Percentiles rank a stretch among this genome's conserved stretches.
These are phyloP conservation scores for Geotrichum aggregatum DNA, from an alignment of 1,139 yeast genomes.

Conservation along the genomic window DNA sequence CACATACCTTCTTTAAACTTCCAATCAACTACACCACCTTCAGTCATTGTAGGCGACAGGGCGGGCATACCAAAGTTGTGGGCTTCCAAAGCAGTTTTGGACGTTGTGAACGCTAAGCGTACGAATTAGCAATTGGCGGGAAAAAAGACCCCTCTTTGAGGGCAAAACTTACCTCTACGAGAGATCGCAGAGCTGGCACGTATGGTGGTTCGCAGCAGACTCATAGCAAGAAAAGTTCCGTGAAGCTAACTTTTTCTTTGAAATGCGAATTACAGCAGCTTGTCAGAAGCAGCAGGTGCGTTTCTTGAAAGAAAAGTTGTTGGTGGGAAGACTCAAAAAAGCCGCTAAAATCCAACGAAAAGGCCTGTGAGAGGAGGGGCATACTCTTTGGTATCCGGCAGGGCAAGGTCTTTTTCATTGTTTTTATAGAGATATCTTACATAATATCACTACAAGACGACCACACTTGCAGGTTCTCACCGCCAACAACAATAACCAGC, in stretches of 20 bases:
- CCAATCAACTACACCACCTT: constrained; percentile 96
- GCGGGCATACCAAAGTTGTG: constrained; percentile 88
- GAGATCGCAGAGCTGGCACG: constrained; percentile 1
- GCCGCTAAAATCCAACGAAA: background rate
- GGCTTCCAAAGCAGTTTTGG: constrained; percentile 39
- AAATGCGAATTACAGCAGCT: background rate
- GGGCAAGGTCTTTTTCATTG: background rate
- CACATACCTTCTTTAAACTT: constrained; percentile 66
- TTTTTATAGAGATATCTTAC: too few relatives aligned
- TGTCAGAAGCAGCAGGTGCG: too few relatives aligned
- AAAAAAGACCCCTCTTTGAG: constrained; percentile 6
- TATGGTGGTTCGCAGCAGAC: constrained; percentile 7
- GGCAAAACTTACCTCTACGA: constrained; percentile 7
- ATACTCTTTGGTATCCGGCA: background rate
- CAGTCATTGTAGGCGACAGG: constrained; percentile 98
- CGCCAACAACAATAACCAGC: too few relatives aligned
- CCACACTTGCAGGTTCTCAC: too few relatives aligned
- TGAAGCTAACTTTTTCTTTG: background rate
- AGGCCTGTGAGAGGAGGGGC: constrained; percentile 4
- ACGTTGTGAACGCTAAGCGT: constrained; percentile 8
- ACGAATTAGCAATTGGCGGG: background rate
- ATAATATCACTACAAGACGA: too few relatives aligned
- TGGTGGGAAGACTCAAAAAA: constrained; percentile 1
- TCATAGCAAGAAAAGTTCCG: background rate
- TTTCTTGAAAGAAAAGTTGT: background rate